phyloP scores from a whole-genome alignment of 129 eudicot species.

The Heracleum sosnowskyi region DNA sequence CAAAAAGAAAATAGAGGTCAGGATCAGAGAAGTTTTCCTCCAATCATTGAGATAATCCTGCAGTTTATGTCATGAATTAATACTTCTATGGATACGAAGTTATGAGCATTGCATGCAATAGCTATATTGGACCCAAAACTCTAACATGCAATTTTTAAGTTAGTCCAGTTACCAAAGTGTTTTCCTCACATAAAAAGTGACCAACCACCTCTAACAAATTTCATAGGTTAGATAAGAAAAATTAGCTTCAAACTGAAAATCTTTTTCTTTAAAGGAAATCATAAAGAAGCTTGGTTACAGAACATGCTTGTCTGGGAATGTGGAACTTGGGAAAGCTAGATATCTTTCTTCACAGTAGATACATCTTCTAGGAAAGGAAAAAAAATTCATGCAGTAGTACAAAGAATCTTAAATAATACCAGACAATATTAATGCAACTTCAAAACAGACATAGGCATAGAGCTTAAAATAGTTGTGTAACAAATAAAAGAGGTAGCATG shows the following conservation, averaged over 20 bases:
- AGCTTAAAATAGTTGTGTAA: not conserved
- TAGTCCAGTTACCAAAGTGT: not conserved
- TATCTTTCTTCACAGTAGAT: not conserved
- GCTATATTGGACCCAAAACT: not conserved
- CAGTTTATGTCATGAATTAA: slow-evolving; percentile 1
- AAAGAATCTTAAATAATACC: not conserved
- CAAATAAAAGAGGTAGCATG: not conserved
- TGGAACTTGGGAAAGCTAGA: not conserved
- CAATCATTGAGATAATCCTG: slow-evolving; percentile 72
- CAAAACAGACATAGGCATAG: not conserved
- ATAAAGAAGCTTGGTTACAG: not conserved
- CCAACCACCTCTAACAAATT: not conserved
- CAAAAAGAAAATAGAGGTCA: slow-evolving; percentile 61
- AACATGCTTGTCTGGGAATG: not conserved
- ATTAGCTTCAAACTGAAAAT: not conserved
- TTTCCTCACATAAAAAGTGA: not conserved
- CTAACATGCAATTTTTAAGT: not conserved
- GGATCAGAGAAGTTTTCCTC: slow-evolving; percentile 60
- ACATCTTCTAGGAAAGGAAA: not conserved
- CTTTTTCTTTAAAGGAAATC: not conserved
- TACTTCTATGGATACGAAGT: not conserved
- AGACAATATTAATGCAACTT: not conserved
- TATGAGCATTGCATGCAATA: not conserved
- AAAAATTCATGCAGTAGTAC: not conserved
- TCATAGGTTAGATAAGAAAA: not conserved